phyloP scores from a whole-genome alignment of 257 asterid genomes.

The Nicotiana sylvestris region DNA sequence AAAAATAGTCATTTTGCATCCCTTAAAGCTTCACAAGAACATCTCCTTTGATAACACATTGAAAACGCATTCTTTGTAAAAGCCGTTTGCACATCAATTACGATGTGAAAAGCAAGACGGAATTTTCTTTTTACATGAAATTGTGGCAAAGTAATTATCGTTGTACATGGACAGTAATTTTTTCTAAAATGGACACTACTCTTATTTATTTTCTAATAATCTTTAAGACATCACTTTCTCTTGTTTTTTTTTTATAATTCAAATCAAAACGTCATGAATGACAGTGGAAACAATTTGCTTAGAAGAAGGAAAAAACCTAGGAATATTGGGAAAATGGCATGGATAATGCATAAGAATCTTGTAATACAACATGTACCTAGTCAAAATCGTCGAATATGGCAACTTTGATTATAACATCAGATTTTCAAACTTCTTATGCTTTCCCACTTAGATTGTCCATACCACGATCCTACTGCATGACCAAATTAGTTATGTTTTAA shows the following conservation, averaged over 20 bases:
- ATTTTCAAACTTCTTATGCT: constrained; percentile 26
- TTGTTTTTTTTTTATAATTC: background rate
- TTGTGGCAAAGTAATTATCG: background rate
- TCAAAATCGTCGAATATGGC: background rate
- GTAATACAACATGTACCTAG: background rate
- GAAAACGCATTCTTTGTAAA: background rate
- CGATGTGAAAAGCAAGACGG: background rate
- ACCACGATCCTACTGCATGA: background rate
- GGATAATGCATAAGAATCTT: constrained; percentile 7
- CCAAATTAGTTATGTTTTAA: background rate
- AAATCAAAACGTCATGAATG: background rate
- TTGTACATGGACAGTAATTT: background rate
- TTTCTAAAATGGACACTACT: background rate
- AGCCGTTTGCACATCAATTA: background rate
- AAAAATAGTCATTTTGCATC: too few species aligned
- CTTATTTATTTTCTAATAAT: too few species aligned
- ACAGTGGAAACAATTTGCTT: background rate
- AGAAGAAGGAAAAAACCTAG: background rate
- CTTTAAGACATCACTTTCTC: background rate
- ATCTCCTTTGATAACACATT: background rate
- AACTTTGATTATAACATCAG: constrained; percentile 3
- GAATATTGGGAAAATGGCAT: background rate
- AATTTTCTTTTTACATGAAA: background rate
- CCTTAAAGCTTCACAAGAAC: background rate
- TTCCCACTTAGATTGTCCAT: constrained; percentile 30